Percentiles rank a stretch among this genome's conserved stretches.
Conservation (phyloP, 441 rosid species). For the Cnidoscolus chayamansa region DNA sequence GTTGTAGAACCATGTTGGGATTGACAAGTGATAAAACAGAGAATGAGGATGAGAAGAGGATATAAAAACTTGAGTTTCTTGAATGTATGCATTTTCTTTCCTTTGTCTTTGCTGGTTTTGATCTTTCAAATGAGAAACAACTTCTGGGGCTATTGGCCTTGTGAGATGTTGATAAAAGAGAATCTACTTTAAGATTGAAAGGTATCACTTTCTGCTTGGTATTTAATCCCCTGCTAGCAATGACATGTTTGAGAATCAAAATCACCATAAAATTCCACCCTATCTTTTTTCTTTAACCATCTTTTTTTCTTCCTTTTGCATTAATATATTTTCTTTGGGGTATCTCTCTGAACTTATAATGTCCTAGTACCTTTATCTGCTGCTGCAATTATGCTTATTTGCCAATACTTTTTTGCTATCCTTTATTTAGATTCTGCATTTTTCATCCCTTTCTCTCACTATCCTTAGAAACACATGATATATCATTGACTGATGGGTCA, state of each 20-base stretch:
- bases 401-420: constrained; percentile 2
- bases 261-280: background rate
- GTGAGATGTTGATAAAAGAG: background rate
- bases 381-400: constrained; percentile 1
- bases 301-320: background rate
- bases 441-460: constrained; percentile 6
- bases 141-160: background rate
- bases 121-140: constrained; percentile 10
- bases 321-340: background rate
- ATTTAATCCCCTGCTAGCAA: background rate
- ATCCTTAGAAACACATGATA: background rate
- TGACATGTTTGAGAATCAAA: constrained; percentile 6
- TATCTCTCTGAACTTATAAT: constrained; percentile 8
- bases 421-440: constrained; percentile 11
- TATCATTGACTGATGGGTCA: constrained; percentile 15
- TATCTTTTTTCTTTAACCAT: background rate
- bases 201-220: background rate
- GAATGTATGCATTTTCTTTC: constrained; percentile 26
- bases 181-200: background rate
- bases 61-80: constrained; percentile 21
- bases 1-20: background rate
- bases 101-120: background rate
- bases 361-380: background rate
- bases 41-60: constrained; percentile 10
- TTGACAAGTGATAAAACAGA: constrained; percentile 11